Percentiles rank a stretch among this genome's conserved stretches.
These are phyloP conservation scores for Ogataea pignaliae DNA, from an alignment of 805 yeast species.

Conservation along the genomic window DNA sequence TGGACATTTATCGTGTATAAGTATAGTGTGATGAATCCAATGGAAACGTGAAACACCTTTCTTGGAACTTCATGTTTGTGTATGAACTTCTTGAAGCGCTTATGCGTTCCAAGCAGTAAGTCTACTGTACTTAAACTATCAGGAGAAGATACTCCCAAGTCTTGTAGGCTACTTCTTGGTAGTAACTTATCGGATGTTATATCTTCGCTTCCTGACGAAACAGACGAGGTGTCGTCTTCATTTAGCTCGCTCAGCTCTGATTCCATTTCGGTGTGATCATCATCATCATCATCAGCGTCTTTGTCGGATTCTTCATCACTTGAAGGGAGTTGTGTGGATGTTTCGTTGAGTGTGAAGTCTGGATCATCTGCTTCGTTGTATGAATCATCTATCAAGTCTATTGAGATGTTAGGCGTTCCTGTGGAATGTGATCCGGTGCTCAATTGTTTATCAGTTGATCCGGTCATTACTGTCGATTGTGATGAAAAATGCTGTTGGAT, in stretches of 20 bases:
- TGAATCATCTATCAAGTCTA: slow-evolving; percentile 15
- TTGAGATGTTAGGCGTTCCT: slow-evolving; percentile 5
- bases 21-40: slow-evolving; percentile 76
- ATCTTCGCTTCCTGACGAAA: slow-evolving; percentile 10
- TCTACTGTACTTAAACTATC: slow-evolving; percentile 19
- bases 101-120: slow-evolving; percentile 24
- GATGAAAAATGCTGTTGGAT: not conserved
- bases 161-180: not conserved
- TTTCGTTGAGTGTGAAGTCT: slow-evolving; percentile 18
- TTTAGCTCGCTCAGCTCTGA: slow-evolving; percentile 14
- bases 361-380: slow-evolving; percentile 27
- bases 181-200: not conserved
- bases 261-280: slow-evolving; percentile 8
- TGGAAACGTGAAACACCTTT: slow-evolving; percentile 81
- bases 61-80: slow-evolving; percentile 84
- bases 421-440: not conserved
- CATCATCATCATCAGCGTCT: slow-evolving; percentile 11
- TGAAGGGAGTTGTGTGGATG: slow-evolving; percentile 1
- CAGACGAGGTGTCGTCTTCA: slow-evolving; percentile 11
- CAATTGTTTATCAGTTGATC: not conserved
- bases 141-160: not conserved
- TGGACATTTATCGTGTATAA: slow-evolving; percentile 62
- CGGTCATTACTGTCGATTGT: not conserved
- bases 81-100: slow-evolving; percentile 25
- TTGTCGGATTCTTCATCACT: slow-evolving; percentile 7